Conservation (phyloP, 2,329 filamentous ascomycete species). For the Stenocarpella maydis region DNA sequence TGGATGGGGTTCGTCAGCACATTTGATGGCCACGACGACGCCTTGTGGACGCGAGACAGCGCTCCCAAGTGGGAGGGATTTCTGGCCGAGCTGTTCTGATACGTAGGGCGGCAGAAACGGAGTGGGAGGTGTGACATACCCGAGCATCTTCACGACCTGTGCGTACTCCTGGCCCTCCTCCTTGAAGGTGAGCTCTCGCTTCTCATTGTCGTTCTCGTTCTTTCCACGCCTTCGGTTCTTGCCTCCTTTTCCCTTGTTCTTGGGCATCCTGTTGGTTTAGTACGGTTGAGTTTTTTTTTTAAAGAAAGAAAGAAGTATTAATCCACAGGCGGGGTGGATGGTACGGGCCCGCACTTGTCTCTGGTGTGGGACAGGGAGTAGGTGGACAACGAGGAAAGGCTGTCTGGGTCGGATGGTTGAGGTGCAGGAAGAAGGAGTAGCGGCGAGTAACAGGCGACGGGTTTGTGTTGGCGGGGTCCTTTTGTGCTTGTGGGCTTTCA, state of each 20-base stretch:
- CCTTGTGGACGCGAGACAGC: neutral
- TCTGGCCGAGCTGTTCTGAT: neutral
- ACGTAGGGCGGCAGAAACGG: neutral
- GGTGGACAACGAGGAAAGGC: slow-evolving; percentile 42
- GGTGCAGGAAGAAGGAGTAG: slow-evolving; percentile 14
- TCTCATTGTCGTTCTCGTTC: slow-evolving; percentile 84
- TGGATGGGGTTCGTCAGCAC: slow-evolving; percentile 6
- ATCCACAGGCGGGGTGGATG: slow-evolving; percentile 38
- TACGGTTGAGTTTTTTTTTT: no score
- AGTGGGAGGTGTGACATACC: slow-evolving; percentile 45
- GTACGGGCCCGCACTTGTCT: slow-evolving; percentile 65
- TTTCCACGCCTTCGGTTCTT: slow-evolving; percentile 56
- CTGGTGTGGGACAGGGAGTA: slow-evolving; percentile 47
- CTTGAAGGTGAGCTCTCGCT: slow-evolving; percentile 83
- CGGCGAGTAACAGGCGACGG: slow-evolving; percentile 26
- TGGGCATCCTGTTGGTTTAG: slow-evolving; percentile 31
- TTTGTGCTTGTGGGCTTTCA: slow-evolving; percentile 33
- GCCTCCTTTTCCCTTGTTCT: slow-evolving; percentile 38
- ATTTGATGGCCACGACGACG: neutral
- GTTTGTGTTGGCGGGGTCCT: slow-evolving; percentile 35
- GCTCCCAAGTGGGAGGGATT: neutral
- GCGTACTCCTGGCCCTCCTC: slow-evolving; percentile 76
- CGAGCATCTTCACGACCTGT: slow-evolving; percentile 92
- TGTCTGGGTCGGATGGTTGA: neutral
- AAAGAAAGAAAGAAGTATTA: neutral